Evolutionary conservation across 306 rosid genomes (phyloP).

Genomic region (Hippophae rhamnoides): DNA sequence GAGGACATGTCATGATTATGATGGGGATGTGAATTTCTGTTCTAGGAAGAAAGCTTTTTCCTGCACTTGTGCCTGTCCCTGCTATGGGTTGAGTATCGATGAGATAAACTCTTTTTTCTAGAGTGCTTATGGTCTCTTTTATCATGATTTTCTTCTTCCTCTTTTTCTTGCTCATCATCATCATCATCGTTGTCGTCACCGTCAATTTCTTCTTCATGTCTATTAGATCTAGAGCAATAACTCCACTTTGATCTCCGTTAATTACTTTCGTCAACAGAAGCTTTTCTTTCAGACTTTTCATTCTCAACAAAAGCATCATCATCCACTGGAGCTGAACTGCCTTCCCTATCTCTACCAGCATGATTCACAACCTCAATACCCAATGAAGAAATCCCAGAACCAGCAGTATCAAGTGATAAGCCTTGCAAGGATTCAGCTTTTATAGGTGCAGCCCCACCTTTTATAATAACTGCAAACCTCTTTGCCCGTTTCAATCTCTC

Average conservation of each 20-base stretch:
- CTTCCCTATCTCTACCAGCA: constrained; percentile 57
- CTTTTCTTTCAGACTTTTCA: constrained; percentile 29
- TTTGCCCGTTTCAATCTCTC: constrained; percentile 88
- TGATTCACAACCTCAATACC: constrained; percentile 35
- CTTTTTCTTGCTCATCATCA: constrained; percentile 13
- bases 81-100: constrained; percentile 38
- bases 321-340: constrained; percentile 50
- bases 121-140: constrained; percentile 36
- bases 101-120: constrained; percentile 46
- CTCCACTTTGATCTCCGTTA: constrained; percentile 48
- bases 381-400: constrained; percentile 47
- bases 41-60: constrained; percentile 45
- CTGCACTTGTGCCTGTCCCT: constrained; percentile 48
- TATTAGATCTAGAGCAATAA: constrained; percentile 49
- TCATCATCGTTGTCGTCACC: constrained; percentile 15
- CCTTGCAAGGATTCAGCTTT: constrained; percentile 35
- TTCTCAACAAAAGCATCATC: constrained; percentile 32
- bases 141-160: constrained; percentile 26
- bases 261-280: constrained; percentile 21
- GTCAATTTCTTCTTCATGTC: constrained; percentile 26
- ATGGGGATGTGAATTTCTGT: constrained; percentile 18
- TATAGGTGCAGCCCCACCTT: constrained; percentile 42
- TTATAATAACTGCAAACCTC: constrained; percentile 75
- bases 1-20: constrained; percentile 32
- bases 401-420: constrained; percentile 50